Base-by-base conservation (phyloP, 192 early-diverging fungal genomes). In the Coemansia guatemalensis region DNA sequence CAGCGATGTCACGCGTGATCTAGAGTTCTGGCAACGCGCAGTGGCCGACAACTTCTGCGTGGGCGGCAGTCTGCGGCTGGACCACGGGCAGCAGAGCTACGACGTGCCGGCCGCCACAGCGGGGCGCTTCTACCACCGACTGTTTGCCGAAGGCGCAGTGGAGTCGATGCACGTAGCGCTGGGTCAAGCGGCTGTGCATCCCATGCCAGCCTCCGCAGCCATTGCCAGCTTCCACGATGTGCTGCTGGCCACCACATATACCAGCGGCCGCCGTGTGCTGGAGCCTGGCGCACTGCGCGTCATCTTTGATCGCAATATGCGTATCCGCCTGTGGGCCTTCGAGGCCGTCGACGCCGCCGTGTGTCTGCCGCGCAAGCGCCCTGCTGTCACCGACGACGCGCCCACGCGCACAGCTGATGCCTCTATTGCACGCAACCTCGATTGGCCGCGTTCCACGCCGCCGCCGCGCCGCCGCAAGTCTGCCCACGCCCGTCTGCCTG, bases 281-380 rank as follows among this genome's bases (percentile, higher is more conserved):
- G 77, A 80, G 59, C 23, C 55, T 7, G 77, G 77, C 14, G 56
- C 60, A 0, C 50, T 80, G 62, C 68, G 77, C 2, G 77, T 74
- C 6, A 68, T 68, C 3, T 74, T 80, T 47, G 65, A 63, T 26
- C 24, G 48, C 1, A 54, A 59, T 21, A 68, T 74, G 44, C 57
- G 59, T 22, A 80, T 80, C 20, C 77, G 71, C 24, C 32, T 74
- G 8, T 80, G 77, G 77, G 72, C 77, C 0, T 80, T 80, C 21
- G 39, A 60, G 5, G 58, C 72, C 0, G 27, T 21, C 12, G 77
- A 74, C 3, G 58, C 77, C 22, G 65, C 57, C 1, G 56, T 71
- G 2, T 64, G 65, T 21, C 33, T 74, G 65, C 68, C 77, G 23
- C 68, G 77, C 53, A 71, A 71, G 23, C 71, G 77, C 14, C 62